Base-by-base conservation (phyloP, 2,329 filamentous ascomycete genomes). In the Ophiostoma tasmaniense region DNA sequence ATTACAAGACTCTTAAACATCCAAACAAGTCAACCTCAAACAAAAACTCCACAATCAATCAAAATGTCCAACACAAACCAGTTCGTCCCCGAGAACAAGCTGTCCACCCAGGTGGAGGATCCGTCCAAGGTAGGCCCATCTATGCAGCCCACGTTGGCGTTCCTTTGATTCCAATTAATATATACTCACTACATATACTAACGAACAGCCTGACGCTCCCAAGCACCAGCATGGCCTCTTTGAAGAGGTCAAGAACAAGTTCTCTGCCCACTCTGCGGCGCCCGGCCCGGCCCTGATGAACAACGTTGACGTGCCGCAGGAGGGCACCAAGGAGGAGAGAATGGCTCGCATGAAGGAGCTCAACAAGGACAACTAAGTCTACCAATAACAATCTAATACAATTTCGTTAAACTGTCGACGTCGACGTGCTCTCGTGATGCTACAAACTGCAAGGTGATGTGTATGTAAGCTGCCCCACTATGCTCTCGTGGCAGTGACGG, bases 251-350 rank as follows among this genome's bases (percentile, higher is more conserved):
- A 78, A 83, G 76, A 75, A 79, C 74, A 82, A 82, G 76, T 82
- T 86, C 74, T 79, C 81, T 68, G 80, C 84, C 45, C 81, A 84
- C 75, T 76, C 82, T 69, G 86, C 86, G 22, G 79, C 84, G 67
- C 87, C 86, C 14, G 87, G 87, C 42, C 87, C 87, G 20, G 86
- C 80, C 35, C 74, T 87, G 33, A 80, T 84, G 22, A 77, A 85
- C 71, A 80, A 83, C 71, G 82, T 87, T 79, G 82, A 82, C 20
- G 78, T 78, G 42, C 76, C 83, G 66, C 76, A 84, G 76, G 85
- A 89, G 79, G 87, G 86, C 20, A 86, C 84, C 70, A 90, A 89
- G 78, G 89, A 90, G 76, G 89, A 92, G 75, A 84, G 89, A 68
- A 80, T 83, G 74, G 87, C 84, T 14, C 88, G 86, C 77, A 87